Base-by-base conservation (phyloP, 805 yeast species). In the Candida maltosa region DNA sequence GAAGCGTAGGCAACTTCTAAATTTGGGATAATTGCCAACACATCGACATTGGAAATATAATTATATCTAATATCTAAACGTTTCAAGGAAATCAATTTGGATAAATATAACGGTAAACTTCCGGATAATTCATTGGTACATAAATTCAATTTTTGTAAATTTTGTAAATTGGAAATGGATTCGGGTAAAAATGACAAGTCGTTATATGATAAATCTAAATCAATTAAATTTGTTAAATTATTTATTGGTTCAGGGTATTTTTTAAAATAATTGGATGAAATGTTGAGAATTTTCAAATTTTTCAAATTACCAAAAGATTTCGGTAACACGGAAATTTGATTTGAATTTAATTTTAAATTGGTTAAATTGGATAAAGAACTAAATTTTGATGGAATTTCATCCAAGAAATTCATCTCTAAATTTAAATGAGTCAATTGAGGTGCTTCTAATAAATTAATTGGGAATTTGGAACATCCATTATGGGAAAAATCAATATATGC, bases 151-250 rank as follows among this genome's bases (percentile, higher is more conserved):
- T 78, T 80, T 31, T 79, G 80, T 28, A 93, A 65, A 17, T 79
- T 75, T 1, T 60, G 64, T 40, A 91, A 61, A 16, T 73, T 65
- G 11, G 78, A 75, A 21, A 87, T 70, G 3, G 79, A 69, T 9
- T 59, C 67, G 0, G 97, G 94, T 1, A 93, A 46, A 2, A 40
- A 40, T 2, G 70, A 59, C 19, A 93, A 73, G 34, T 76, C 75
- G 56, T 93, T 93, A 58, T 87, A 89, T 0, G 96, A 85, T 28
- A 91, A 52, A 52, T 91, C 94, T 43, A 93, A 66, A 35, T 81
- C 82, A 28, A 67, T 61, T 35, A 91, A 68, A 34, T 73, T 73
- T 0, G 67, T 51, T 41, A 91, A 68, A 16, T 73, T 69, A 44
- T 78, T 76, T 14, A 91, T 63, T 2, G 82, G 73, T 34, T 76